Evolutionary conservation across 106 monocot genomes (phyloP), one percentile per base, ranked within the genome.

Genomic region (Platanthera zijinensis): DNA sequence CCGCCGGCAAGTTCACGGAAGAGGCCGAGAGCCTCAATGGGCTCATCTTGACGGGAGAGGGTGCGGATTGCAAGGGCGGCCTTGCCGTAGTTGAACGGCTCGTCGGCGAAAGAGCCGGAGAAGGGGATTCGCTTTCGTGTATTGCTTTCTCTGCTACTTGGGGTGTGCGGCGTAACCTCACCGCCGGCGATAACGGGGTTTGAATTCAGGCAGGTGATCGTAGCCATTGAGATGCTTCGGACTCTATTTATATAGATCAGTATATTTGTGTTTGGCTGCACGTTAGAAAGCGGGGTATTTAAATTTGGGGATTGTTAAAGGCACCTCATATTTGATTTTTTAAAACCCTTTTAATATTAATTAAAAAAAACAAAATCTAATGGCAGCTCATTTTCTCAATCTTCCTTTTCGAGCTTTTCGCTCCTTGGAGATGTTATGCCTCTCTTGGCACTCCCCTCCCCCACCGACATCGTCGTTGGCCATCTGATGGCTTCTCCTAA

Each of bases 1-100:
- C 13, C 8, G 30, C 8, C 10, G 7, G 75, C 66, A 51, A 84
- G 12, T 21, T 78, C 76, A 12, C 84, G 87, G 52, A 87, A 84
- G 19, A 79, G 79, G 51, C 54, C 50, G 12, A 87, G 79, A 17
- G 87, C 76, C 48, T 79, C 82, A 19, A 25, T 48, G 3, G 76
- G 74, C 14, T 68, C 66, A 13, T 68, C 84, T 8, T 79, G 66
- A 32, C 82, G 79, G 15, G 79, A 57, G 68, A 12, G 64, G 18
- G 32, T 50, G 48, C 70, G 83, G 75, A 86, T 82, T 39, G 39
- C 39, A 8, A 63, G 72, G 51, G 66, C 2, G 15, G 75, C 52
- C 52, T 51, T 25, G 7, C 73, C 49, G 67, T 39, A 50, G 6
- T 78, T 39, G 46, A 63, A 66, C 48, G 18, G 54, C 48, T 67